Conservation (phyloP, 352 stramenopile species). For the Saprolegnia diclina region DNA sequence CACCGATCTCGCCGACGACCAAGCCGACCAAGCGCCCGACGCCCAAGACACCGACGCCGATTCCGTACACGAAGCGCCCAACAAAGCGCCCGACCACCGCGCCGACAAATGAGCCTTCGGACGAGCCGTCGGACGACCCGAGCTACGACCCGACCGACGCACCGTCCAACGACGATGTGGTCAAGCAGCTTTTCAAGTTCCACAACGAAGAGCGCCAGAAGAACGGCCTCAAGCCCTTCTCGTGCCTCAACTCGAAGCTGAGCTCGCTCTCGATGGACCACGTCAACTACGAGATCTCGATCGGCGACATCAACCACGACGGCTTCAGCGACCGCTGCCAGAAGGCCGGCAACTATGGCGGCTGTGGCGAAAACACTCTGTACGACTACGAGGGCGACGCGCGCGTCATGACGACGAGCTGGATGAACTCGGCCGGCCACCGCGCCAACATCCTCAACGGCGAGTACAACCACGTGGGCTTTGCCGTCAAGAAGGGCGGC, state of each 20-base stretch:
- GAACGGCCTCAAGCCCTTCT: slow-evolving; percentile 8
- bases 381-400: slow-evolving; percentile 7
- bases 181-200: background rate
- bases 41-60: background rate
- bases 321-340: background rate
- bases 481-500: slow-evolving; percentile 1
- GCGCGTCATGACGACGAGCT: background rate
- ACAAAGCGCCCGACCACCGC: background rate
- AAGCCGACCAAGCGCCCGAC: background rate
- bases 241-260: slow-evolving; percentile 15
- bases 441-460: slow-evolving; percentile 8
- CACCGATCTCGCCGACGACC: background rate
- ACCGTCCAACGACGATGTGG: background rate
- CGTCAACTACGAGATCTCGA: slow-evolving; percentile 11
- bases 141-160: background rate
- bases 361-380: slow-evolving; percentile 2
- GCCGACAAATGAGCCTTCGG: background rate
- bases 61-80: background rate
- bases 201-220: slow-evolving; percentile 3
- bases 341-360: background rate
- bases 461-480: slow-evolving; percentile 8
- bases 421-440: slow-evolving; percentile 12
- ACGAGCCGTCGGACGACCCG: background rate
- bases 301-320: slow-evolving; percentile 10
- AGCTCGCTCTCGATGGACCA: slow-evolving; percentile 13